Evolutionary conservation across 2,329 filamentous ascomycete genomes (phyloP).

Genomic region (Phialocephala subalpina): DNA sequence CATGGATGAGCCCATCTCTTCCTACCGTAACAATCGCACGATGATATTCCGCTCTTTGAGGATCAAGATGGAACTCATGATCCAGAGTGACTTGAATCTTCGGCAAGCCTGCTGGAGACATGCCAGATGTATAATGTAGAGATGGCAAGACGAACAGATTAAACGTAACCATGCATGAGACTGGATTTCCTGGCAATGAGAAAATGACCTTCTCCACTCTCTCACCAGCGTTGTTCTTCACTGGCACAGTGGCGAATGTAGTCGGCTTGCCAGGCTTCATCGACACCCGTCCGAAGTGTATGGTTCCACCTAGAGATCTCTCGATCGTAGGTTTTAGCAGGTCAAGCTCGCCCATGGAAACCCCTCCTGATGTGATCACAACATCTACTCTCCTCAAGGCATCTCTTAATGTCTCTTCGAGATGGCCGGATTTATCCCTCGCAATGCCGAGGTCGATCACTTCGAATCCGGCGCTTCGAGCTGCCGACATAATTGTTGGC

Average conservation of each 20-base stretch:
- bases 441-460: conserved; percentile 88
- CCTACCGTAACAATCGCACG: conserved; percentile 76
- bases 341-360: conserved; percentile 98
- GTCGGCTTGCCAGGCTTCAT: conserved; percentile 99
- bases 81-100: conserved; percentile 74
- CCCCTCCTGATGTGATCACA: conserved; percentile 90
- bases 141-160: conserved; percentile 93
- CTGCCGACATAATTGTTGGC: conserved; percentile 83
- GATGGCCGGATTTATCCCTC: conserved; percentile 72
- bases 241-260: conserved; percentile 89
- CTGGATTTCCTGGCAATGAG: conserved; percentile 91
- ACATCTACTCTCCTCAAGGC: conserved; percentile 80
- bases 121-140: conserved; percentile 78
- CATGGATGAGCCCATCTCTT: conserved; percentile 73
- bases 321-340: conserved; percentile 97
- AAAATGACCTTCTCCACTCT: conserved; percentile 79
- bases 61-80: conserved; percentile 78
- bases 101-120: conserved; percentile 73
- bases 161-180: conserved; percentile 90
- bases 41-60: conserved; percentile 85
- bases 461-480: conserved; percentile 77
- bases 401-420: conserved; percentile 80
- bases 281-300: conserved; percentile 93
- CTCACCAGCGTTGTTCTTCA: conserved; percentile 65
- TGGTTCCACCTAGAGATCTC: conserved; percentile 85